Conservation (phyloP, 352 stramenopile genomes). For the Phytophthora pistaciae region DNA sequence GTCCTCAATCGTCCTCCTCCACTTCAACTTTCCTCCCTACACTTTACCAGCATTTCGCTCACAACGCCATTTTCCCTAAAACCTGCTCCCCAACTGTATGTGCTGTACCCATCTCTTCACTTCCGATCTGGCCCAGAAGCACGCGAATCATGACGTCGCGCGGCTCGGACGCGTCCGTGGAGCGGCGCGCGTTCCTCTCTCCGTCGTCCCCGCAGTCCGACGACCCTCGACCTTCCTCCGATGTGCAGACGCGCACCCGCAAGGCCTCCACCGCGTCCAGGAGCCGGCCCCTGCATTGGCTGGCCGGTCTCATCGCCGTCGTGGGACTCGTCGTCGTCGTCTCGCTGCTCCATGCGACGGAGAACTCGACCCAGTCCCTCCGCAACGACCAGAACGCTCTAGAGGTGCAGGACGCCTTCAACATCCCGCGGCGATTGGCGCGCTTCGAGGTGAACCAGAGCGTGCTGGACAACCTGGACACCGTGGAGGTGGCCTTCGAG, state of each 20-base stretch:
- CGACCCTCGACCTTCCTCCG: neutral
- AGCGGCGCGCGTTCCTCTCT: constrained; percentile 34
- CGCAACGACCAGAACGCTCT: constrained; percentile 17
- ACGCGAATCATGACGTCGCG: constrained; percentile 12
- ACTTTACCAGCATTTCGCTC: constrained; percentile 9
- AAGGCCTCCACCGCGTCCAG: constrained; percentile 7
- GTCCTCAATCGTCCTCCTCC: neutral
- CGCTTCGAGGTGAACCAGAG: constrained; percentile 41
- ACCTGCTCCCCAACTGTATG: constrained; percentile 9
- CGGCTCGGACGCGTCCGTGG: constrained; percentile 21
- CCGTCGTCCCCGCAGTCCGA: constrained; percentile 18
- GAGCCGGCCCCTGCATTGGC: constrained; percentile 15
- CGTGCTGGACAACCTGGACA: constrained; percentile 42
- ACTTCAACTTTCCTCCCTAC: neutral
- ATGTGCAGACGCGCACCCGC: constrained; percentile 20
- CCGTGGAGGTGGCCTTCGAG: constrained; percentile 46
- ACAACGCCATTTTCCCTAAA: neutral
- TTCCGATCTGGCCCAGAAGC: neutral
- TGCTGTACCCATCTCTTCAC: neutral
- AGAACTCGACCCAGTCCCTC: constrained; percentile 8
- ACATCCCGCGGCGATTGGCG: constrained; percentile 26
- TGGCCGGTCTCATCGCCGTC: constrained; percentile 21
- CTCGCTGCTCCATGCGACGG: constrained; percentile 20
- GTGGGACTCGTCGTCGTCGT: constrained; percentile 27
- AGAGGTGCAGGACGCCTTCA: constrained; percentile 26